These are phyloP conservation scores for Diutina mesorugosa DNA, from an alignment of 1,139 yeast species.

Conservation along the genomic window DNA sequence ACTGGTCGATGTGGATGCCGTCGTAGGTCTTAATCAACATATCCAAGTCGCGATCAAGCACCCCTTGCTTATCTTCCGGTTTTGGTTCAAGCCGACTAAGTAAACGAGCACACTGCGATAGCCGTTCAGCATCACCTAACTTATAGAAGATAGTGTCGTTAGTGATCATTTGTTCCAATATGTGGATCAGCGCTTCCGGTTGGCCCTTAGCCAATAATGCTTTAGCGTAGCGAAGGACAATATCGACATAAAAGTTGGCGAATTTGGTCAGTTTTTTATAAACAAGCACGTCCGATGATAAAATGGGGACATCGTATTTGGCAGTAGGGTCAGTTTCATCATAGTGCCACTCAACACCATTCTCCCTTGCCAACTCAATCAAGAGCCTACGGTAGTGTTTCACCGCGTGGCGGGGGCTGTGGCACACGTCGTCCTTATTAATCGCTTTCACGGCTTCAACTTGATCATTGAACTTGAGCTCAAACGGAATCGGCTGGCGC, in stretches of 20 bases:
- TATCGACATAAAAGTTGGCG: constrained; percentile 33
- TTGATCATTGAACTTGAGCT: constrained; percentile 20
- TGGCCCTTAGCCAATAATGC: constrained; percentile 32
- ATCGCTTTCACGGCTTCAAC: constrained; percentile 30
- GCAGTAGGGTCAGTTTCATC: constrained; percentile 12
- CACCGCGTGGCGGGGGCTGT: constrained; percentile 30
- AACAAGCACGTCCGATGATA: constrained; percentile 18
- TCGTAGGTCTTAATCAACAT: constrained; percentile 22
- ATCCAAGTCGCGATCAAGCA: constrained; percentile 27
- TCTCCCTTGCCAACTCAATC: constrained; percentile 22
- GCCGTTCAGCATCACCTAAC: constrained; percentile 32
- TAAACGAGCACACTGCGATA: constrained; percentile 29
- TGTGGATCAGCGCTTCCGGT: constrained; percentile 17
- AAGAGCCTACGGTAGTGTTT: constrained; percentile 31
- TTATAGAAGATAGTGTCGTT: constrained; percentile 26
- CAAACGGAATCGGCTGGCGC: constrained; percentile 30
- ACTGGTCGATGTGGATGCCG: constrained; percentile 15
- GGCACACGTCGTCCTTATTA: constrained; percentile 32
- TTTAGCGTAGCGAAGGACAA: constrained; percentile 28
- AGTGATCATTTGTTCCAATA: constrained; percentile 19
- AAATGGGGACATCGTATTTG: constrained; percentile 20
- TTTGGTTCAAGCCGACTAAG: constrained; percentile 18
- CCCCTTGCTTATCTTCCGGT: constrained; percentile 16
- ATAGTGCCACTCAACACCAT: constrained; percentile 11
- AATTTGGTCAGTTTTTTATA: constrained; percentile 19